Evolutionary conservation across 495 filamentous ascomycete genomes (phyloP).

Genomic region (Astrothelium subdiscretum): DNA sequence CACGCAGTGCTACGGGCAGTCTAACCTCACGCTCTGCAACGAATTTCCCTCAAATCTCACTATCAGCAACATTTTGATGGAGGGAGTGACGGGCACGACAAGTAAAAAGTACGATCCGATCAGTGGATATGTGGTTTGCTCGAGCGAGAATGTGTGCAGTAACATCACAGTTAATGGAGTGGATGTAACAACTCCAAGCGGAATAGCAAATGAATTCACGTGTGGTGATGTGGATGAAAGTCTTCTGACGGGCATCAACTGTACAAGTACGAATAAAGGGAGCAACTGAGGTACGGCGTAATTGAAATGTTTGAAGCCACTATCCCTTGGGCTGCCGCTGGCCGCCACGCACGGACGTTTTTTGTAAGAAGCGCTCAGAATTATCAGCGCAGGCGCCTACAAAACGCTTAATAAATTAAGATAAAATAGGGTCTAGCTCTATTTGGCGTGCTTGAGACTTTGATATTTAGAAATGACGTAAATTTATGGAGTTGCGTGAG

Average conservation of each 20-base stretch:
- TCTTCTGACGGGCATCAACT: constrained; percentile 13
- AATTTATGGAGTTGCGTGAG: too few species aligned
- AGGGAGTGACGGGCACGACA: constrained; percentile 34
- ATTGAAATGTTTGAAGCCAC: too few species aligned
- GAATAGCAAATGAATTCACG: constrained; percentile 34
- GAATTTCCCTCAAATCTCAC: constrained; percentile 46
- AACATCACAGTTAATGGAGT: constrained; percentile 42
- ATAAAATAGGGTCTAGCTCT: too few species aligned
- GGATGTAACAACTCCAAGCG: constrained; percentile 40
- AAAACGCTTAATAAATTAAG: too few species aligned
- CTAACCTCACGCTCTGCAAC: constrained; percentile 49
- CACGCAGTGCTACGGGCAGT: constrained; percentile 56
- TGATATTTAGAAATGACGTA: too few species aligned
- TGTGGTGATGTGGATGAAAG: constrained; percentile 39
- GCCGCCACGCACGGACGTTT: too few species aligned
- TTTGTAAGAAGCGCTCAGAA: too few species aligned
- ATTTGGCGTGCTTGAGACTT: too few species aligned
- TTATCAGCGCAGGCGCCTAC: too few species aligned
- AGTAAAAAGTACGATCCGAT: constrained; percentile 39
- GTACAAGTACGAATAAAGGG: constrained; percentile 14
- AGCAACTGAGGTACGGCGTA: constrained; percentile 5
- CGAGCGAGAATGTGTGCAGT: constrained; percentile 41
- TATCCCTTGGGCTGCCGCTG: too few species aligned
- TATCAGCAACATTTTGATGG: constrained; percentile 30
- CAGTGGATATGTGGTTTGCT: constrained; percentile 47